Evolutionary conservation across 306 rosid species (phyloP), one percentile per base, ranked within the genome.

Genomic region (Oxytropis ochrocephala): DNA sequence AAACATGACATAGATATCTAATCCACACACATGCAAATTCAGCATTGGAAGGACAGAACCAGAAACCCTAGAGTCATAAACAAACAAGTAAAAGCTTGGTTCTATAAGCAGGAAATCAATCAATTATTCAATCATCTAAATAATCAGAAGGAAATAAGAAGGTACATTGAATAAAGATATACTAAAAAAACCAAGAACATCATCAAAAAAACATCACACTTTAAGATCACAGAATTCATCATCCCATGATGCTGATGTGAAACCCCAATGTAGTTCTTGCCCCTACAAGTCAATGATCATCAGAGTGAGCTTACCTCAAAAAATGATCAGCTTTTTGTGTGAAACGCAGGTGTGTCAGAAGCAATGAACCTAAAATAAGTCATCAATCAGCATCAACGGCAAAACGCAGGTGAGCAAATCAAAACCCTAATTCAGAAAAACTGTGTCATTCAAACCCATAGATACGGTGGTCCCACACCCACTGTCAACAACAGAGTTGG

Each of bases 61-160:
- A 21, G 44, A 65, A 58, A 70, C 72, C 56, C 66, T 51, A 65
- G 29, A 24, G 21, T 33, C 67, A 57, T 66, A 35, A 44, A 7
- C 50, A 14, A 38, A 32, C 13, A 33, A 68, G 59, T 6, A 49
- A 67, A 60, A 70, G 30, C n/a, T 30, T 42, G 4, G 65, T 79
- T 51, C 27, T 21, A 60, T 16, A 32, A 52, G 43, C 39, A 59
- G 60, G 41, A 63, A 71, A 41, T 30, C 61, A 62, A 27, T 44
- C 24, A 54, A 16, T 47, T 54, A 63, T 14, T 70, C 61, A 62
- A 50, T 50, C 57, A 13, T 13, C n/a, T 21, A 52, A 38, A 32
- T n/a, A 54, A 51, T 13, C 6, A 75, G 39, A 13, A 43, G 1
- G 1, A 57, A 5, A 51, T 32, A 59, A 47, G 2, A 14, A 67